Conservation (phyloP, 2,329 filamentous ascomycete species). For the Curvularia verruculosa region DNA sequence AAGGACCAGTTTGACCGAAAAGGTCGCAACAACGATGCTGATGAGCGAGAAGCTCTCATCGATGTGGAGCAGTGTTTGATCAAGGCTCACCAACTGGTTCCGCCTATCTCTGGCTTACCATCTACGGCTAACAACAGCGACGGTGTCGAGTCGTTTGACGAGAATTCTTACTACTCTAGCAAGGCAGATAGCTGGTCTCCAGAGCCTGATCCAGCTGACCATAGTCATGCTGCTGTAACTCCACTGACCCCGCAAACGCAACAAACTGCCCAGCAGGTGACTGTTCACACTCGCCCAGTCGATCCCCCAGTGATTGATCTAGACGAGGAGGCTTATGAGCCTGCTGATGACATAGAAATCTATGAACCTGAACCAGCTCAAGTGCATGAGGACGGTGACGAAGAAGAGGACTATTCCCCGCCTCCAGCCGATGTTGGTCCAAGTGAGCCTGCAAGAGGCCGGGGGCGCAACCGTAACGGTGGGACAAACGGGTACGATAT, state of each 20-base stretch:
- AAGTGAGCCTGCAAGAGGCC: constrained; percentile 34
- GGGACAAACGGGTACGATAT: constrained; percentile 42
- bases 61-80: constrained; percentile 52
- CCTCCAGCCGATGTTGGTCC: constrained; percentile 51
- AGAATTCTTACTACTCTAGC: constrained; percentile 96
- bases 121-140: constrained; percentile 65
- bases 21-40: constrained; percentile 56
- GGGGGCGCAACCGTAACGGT: constrained; percentile 33
- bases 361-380: constrained; percentile 44
- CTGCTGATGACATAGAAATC: constrained; percentile 49
- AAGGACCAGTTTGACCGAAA: constrained; percentile 75
- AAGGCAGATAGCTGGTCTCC: constrained; percentile 78
- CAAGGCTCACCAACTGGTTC: constrained; percentile 74
- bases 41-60: constrained; percentile 54
- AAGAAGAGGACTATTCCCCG: constrained; percentile 54
- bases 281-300: constrained; percentile 20
- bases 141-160: constrained; percentile 83
- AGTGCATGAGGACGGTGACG: constrained; percentile 39
- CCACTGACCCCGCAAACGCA: constrained; percentile 38
- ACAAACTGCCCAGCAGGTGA: constrained; percentile 27
- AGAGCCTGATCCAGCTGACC: constrained; percentile 49
- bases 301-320: constrained; percentile 43
- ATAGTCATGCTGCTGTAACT: constrained; percentile 38
- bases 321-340: constrained; percentile 48
- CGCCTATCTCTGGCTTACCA: constrained; percentile 66